phyloP scores from a whole-genome alignment of 768 basidiomycete genomes.

The Auriscalpium microsporum region DNA sequence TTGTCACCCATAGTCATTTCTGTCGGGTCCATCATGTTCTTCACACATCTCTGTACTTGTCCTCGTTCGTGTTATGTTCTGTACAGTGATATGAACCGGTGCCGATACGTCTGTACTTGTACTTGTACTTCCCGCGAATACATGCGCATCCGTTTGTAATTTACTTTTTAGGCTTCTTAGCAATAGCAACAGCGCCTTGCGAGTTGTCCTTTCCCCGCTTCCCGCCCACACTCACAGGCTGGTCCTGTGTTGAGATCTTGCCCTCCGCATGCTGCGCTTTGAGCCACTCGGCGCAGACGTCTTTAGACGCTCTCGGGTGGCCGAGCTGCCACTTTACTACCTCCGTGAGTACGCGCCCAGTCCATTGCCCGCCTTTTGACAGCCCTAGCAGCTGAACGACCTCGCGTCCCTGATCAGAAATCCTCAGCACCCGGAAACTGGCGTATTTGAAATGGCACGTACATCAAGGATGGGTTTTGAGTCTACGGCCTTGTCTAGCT shows the following conservation, averaged over 20 bases:
- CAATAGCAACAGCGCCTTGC: slow-evolving; percentile 2
- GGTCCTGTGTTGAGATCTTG: slow-evolving; percentile 28
- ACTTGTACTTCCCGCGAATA: background rate
- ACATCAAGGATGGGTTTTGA: slow-evolving; percentile 74
- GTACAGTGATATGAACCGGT: background rate
- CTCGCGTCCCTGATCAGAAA: slow-evolving; percentile 54
- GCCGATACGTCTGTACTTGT: background rate
- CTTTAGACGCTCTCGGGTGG: slow-evolving; percentile 56
- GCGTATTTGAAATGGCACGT: slow-evolving; percentile 21
- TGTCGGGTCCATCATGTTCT: background rate
- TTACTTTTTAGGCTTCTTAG: slow-evolving; percentile 10
- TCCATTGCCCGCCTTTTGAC: slow-evolving; percentile 61
- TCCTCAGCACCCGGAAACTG: background rate
- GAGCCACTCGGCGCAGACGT: slow-evolving; percentile 67
- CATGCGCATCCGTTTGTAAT: background rate
- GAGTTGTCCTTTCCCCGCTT: slow-evolving; percentile 9
- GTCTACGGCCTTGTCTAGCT: slow-evolving; percentile 52
- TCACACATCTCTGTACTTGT: background rate
- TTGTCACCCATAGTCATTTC: background rate
- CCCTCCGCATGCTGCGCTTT: slow-evolving; percentile 41
- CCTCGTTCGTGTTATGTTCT: background rate
- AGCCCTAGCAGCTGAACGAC: slow-evolving; percentile 45
- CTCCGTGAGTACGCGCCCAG: slow-evolving; percentile 49
- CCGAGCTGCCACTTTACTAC: slow-evolving; percentile 84
- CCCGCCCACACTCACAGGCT: background rate